Base-by-base conservation (phyloP, 2,329 filamentous ascomycete species). In the Ophiostoma sp. region DNA sequence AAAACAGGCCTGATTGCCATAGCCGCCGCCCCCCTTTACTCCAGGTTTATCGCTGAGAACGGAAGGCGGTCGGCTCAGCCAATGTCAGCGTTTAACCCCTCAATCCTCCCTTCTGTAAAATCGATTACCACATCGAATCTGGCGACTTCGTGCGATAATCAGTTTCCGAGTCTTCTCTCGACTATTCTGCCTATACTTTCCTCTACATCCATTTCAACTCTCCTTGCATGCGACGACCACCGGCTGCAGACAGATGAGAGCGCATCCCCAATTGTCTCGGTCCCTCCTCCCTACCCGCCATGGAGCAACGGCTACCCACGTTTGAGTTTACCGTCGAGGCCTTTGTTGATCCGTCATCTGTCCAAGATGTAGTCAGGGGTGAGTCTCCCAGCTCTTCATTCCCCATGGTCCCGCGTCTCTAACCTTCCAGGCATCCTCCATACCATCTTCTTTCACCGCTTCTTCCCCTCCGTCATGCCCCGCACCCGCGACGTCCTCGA, bases 361-460 rank as follows among this genome's bases (percentile, higher is more conserved):
- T 98, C 77, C 93, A 93, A 82, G 95, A 98, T 80, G 92, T 98
- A 72, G 91, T 98, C 76, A 95, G 95, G 90, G 95, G 95, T 95
- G 81, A 78, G 84, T 76, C n/a, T 25, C 31, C 59, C 71, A 17
- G 42, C 9, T 28, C 28, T 55, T 50, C 70, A 71, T 73, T 72
- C 45, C 22, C 45, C 31, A 63, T 45, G 12, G 42, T 11, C 31
- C 28, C 59, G 22, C 71, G 63, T 61, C 8, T 7, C 50, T 70
- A 15, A 69, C 70, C 42, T 25, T 69, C 73, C 74, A 97, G 95
- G 93, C 76, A 93, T 98, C 81, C 88, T 98, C 69, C 95, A 98
- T 82, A 97, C 95, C 69, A 98, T 98, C 82, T 99, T 98, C 89
- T 98, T 98, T 88, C 95, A 98, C 85, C 92, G 96, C 80, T 97